Evolutionary conservation across 805 yeast species (phyloP), one percentile per base, ranked within the genome.

Genomic region (Phaffomyces thermotolerans): DNA sequence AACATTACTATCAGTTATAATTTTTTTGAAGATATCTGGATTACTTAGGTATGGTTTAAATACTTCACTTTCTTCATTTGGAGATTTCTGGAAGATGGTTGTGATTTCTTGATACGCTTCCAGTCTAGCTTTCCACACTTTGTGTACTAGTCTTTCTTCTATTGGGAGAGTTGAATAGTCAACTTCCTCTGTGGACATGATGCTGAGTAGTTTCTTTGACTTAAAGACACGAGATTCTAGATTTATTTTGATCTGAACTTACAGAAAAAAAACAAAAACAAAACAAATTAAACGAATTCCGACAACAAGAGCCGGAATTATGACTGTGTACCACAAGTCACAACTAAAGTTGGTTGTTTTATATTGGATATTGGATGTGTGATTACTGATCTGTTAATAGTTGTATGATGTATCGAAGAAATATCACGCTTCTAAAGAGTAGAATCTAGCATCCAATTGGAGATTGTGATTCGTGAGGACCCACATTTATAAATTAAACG

Each of bases 101-200:
- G 69, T 64, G 41, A 80, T 57, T 53, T 85, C 91, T 43, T 80
- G 84, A 60, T 90, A 91, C 0, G 91, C 96, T 15, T 70, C 76
- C 43, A 75, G 66, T 47, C 99, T 79, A 13, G 79, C 97, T 63
- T 88, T 90, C 98, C 98, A 93, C 6, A 53, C 76, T 57, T 83
- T 81, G 59, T 84, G 89, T 8, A 62, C 66, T 12, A 56, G 47
- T 33, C 59, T 52, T 18, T 54, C 59, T 37, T 56, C 59, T 8
- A 56, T 30, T 4, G 57, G 58, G 22, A 56, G 51, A 31, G 45
- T 45, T 9, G 57, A 33, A 41, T 51, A 54, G 29, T 51, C 58
- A 10, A 54, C 58, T 33, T 54, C 59, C 33, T 52, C 58, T 4
- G 41, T 8, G 13, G 29, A 27, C 29, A 27, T 27, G 12, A 25